A percentile compares a stretch with the other conserved stretches of the same genome.
Conservation (phyloP, 2,329 filamentous ascomycete genomes). For the Dichotomopilus funicola region DNA sequence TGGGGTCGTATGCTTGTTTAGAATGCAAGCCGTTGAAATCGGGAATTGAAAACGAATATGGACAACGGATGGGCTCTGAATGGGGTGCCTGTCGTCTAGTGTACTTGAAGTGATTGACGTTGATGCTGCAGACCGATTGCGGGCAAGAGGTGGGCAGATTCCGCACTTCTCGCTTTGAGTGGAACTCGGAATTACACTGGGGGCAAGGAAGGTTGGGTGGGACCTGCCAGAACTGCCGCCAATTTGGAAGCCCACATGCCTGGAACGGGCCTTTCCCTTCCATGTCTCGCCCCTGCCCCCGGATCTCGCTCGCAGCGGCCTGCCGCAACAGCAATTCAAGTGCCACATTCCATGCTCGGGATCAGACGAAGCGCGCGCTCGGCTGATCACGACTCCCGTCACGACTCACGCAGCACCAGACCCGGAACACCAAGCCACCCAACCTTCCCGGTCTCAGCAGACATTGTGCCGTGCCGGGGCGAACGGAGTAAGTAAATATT, state of each 20-base stretch:
- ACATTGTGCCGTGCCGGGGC: background rate
- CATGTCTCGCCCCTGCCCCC: background rate
- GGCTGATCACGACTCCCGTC: background rate
- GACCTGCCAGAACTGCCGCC: slow-evolving; percentile 1
- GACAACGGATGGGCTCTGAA: no score
- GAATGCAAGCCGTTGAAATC: no score
- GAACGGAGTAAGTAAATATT: no score
- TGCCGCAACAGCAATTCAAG: background rate
- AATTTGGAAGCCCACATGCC: background rate
- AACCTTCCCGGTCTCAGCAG: background rate
- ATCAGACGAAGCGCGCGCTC: background rate
- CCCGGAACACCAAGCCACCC: background rate
- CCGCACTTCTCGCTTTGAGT: background rate
- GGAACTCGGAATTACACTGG: slow-evolving; percentile 11
- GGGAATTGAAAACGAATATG: no score
- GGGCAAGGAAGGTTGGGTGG: slow-evolving; percentile 8
- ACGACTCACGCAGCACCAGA: slow-evolving; percentile 1
- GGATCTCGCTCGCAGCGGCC: background rate
- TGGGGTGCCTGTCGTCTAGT: no score
- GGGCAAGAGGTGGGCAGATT: background rate
- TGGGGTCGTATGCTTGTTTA: no score
- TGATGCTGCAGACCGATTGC: no score
- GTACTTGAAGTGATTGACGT: no score
- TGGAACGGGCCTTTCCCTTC: background rate
- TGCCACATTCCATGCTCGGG: background rate